Percentiles rank a stretch among this genome's conserved stretches.
Evolutionary conservation across 805 yeast genomes (phyloP).

Genomic region (Metschnikowia borealis): DNA sequence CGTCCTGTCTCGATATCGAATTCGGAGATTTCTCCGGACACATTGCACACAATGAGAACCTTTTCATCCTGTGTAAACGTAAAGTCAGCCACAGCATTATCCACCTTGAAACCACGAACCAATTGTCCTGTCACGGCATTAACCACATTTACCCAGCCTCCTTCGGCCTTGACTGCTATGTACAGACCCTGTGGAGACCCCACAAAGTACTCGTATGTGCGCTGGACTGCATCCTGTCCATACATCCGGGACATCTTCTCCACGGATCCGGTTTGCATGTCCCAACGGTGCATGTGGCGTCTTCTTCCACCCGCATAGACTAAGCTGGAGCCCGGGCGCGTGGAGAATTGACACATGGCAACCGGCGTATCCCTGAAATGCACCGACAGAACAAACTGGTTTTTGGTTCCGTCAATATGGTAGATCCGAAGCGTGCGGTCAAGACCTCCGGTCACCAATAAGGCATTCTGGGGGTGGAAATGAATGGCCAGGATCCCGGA

Average conservation of each 20-base stretch:
- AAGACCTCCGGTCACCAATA: slow-evolving; percentile 86
- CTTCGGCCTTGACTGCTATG: slow-evolving; percentile 74
- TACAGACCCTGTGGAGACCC: slow-evolving; percentile 68
- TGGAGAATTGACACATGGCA: slow-evolving; percentile 65
- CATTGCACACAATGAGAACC: slow-evolving; percentile 53
- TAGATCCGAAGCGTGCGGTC: slow-evolving; percentile 84
- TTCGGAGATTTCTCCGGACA: slow-evolving; percentile 87
- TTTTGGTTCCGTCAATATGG: slow-evolving; percentile 84
- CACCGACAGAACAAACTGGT: slow-evolving; percentile 76
- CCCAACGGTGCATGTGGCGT: slow-evolving; percentile 90
- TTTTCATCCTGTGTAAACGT: slow-evolving; percentile 54
- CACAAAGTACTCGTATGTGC: slow-evolving; percentile 82
- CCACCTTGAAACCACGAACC: slow-evolving; percentile 81
- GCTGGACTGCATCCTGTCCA: slow-evolving; percentile 85
- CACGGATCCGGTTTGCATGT: slow-evolving; percentile 61
- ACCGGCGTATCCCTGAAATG: slow-evolving; percentile 78
- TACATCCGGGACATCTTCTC: slow-evolving; percentile 86
- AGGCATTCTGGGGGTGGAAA: slow-evolving; percentile 82
- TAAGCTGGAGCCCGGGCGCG: slow-evolving; percentile 37
- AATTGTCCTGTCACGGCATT: slow-evolving; percentile 81
- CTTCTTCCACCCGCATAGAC: slow-evolving; percentile 90
- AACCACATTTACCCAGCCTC: slow-evolving; percentile 87
- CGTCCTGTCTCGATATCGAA: slow-evolving; percentile 37
- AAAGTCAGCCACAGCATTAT: slow-evolving; percentile 81
- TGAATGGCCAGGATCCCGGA: slow-evolving; percentile 82